phyloP scores from a whole-genome alignment of 805 yeast genomes.

The Yamadazyma takamatsuzukensis region DNA sequence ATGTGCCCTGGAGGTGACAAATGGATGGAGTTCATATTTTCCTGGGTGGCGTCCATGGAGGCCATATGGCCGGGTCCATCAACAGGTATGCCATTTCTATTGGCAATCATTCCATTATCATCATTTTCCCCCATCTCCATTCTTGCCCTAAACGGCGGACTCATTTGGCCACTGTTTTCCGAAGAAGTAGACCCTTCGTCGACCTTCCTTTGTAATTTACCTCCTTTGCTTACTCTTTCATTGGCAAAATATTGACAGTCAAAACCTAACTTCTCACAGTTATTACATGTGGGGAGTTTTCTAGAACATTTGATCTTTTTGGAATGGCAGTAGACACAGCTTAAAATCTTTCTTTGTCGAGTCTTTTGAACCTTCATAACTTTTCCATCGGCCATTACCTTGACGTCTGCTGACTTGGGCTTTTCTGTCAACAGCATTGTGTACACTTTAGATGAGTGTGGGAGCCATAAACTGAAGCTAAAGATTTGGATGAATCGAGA shows the following conservation, averaged over 20 bases:
- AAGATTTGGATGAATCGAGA: no score
- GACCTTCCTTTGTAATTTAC: no score
- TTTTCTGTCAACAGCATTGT: constrained; percentile 1
- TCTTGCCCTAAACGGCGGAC: background rate
- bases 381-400: constrained; percentile 44
- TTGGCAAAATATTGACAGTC: constrained; percentile 57
- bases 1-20: background rate
- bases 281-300: constrained; percentile 52
- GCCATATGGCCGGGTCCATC: no score
- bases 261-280: constrained; percentile 45
- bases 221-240: constrained; percentile 50
- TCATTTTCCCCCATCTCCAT: background rate
- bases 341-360: constrained; percentile 55
- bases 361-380: constrained; percentile 59
- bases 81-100: no score
- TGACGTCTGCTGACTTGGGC: constrained; percentile 5
- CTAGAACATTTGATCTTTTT: constrained; percentile 64
- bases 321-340: constrained; percentile 57
- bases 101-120: no score
- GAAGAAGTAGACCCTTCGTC: no score
- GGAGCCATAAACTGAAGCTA: no score
- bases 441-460: background rate
- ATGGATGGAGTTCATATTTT: no score
- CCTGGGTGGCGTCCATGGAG: no score
- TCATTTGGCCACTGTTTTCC: no score